Conservation (phyloP, 768 basidiomycete genomes). For the Guyanaporus albipodus region DNA sequence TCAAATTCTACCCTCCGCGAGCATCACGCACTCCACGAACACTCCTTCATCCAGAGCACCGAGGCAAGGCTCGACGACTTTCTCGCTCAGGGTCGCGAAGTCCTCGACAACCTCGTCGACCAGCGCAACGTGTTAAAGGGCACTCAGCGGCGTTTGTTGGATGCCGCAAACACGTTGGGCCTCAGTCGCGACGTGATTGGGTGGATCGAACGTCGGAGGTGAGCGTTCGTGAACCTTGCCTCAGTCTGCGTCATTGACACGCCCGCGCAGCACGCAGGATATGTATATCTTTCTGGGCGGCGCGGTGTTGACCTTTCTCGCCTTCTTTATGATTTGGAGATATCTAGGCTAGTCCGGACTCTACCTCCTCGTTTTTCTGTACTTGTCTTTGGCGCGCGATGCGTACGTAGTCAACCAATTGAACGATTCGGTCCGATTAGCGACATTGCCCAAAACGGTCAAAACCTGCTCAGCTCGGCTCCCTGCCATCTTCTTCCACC, state of each 20-base stretch:
- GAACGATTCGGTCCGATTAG: neutral
- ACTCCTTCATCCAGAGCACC: constrained; percentile 82
- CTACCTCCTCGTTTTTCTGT: neutral
- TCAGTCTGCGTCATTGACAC: constrained; percentile 8
- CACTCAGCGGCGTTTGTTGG: constrained; percentile 81
- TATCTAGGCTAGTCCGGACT: constrained; percentile 59
- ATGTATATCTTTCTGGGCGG: constrained; percentile 91
- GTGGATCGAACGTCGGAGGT: constrained; percentile 97
- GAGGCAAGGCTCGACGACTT: constrained; percentile 85
- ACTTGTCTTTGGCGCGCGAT: neutral
- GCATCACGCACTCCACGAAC: constrained; percentile 79
- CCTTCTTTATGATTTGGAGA: constrained; percentile 90
- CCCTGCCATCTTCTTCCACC: too few relatives aligned
- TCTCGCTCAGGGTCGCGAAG: constrained; percentile 87
- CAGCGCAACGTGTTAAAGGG: constrained; percentile 93
- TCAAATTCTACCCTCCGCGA: constrained; percentile 59
- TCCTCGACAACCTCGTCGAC: constrained; percentile 86
- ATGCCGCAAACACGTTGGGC: constrained; percentile 92
- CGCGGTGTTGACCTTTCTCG: constrained; percentile 83
- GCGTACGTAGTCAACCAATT: constrained; percentile 1
- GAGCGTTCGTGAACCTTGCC: constrained; percentile 1
- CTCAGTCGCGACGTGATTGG: constrained; percentile 92
- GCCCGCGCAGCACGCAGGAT: constrained; percentile 73
- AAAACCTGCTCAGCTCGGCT: neutral
- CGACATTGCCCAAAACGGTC: constrained; percentile 15